Conservation (phyloP, 1,284 basidiomycete species). For the Pseudozyma pruni region DNA sequence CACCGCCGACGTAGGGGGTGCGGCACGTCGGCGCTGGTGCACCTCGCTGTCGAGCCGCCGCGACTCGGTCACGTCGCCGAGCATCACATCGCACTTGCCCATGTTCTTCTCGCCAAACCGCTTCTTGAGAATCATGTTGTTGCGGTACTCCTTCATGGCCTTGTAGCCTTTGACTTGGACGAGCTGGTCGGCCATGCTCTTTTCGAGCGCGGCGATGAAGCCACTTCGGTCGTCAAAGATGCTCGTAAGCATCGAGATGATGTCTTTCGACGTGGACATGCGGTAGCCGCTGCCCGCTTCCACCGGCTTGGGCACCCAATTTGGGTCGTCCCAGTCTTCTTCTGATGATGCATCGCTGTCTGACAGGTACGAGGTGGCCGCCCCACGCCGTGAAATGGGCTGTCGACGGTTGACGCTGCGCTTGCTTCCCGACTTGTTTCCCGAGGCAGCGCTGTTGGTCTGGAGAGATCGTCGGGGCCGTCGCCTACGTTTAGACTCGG, state of each 20-base stretch:
- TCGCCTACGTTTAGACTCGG: constrained; percentile 7
- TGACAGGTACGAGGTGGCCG: constrained; percentile 14
- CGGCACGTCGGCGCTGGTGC: constrained; percentile 22
- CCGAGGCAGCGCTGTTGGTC: constrained; percentile 4
- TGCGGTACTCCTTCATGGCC: constrained; percentile 58
- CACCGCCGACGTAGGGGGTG: constrained; percentile 5
- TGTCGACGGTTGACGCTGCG: constrained; percentile 12
- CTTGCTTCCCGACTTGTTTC: not conserved
- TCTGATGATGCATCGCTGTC: constrained; percentile 45
- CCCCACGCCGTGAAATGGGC: constrained; percentile 4
- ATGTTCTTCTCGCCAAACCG: constrained; percentile 62
- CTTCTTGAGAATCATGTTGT: constrained; percentile 65
- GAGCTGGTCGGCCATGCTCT: constrained; percentile 62
- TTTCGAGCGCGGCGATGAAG: constrained; percentile 63
- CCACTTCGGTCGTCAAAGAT: constrained; percentile 65
- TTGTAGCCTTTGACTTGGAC: constrained; percentile 58
- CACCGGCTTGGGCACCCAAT: constrained; percentile 57
- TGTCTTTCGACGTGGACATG: constrained; percentile 58
- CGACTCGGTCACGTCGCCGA: constrained; percentile 60
- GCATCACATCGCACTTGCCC: constrained; percentile 66
- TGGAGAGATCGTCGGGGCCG: constrained; percentile 26
- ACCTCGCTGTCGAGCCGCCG: constrained; percentile 46
- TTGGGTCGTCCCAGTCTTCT: constrained; percentile 46
- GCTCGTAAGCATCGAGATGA: constrained; percentile 62
- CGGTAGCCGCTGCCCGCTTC: constrained; percentile 59